Conservation (phyloP, 805 yeast species). For the Dipodascus geniculatus region DNA sequence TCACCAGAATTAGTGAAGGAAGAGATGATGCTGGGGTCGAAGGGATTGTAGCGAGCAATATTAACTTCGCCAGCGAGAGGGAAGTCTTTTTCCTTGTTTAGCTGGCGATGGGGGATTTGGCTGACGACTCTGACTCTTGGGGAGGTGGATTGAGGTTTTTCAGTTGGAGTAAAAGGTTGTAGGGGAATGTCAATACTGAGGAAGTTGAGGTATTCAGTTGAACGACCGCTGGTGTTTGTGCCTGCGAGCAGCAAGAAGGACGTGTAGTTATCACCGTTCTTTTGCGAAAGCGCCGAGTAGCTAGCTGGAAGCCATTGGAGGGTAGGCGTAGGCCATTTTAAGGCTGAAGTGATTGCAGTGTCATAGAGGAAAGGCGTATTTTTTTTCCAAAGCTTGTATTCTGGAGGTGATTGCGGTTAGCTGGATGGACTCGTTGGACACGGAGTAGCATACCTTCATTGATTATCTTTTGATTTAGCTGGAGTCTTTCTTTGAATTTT, state of each 20-base stretch:
- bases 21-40: constrained; percentile 35
- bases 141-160: background rate
- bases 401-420: constrained; percentile 14
- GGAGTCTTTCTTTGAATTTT: constrained; percentile 10
- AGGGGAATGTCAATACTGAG: constrained; percentile 29
- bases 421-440: background rate
- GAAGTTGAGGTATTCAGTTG: constrained; percentile 34
- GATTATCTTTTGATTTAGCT: constrained; percentile 15
- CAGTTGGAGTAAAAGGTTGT: background rate
- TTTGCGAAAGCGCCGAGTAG: constrained; percentile 4
- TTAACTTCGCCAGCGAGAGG: constrained; percentile 49
- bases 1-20: constrained; percentile 37
- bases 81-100: background rate
- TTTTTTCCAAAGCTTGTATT: constrained; percentile 53
- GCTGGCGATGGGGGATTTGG: constrained; percentile 38
- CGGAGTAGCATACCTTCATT: constrained; percentile 14
- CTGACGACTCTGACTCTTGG: constrained; percentile 20
- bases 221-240: constrained; percentile 48
- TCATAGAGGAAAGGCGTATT: constrained; percentile 49
- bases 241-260: constrained; percentile 46
- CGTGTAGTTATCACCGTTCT: constrained; percentile 15
- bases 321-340: constrained; percentile 50
- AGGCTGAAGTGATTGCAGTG: constrained; percentile 39
- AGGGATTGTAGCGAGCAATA: constrained; percentile 43
- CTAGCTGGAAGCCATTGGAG: constrained; percentile 45